phyloP scores from a whole-genome alignment of 2,329 filamentous ascomycete genomes.

The Colletotrichum endophyticum region DNA sequence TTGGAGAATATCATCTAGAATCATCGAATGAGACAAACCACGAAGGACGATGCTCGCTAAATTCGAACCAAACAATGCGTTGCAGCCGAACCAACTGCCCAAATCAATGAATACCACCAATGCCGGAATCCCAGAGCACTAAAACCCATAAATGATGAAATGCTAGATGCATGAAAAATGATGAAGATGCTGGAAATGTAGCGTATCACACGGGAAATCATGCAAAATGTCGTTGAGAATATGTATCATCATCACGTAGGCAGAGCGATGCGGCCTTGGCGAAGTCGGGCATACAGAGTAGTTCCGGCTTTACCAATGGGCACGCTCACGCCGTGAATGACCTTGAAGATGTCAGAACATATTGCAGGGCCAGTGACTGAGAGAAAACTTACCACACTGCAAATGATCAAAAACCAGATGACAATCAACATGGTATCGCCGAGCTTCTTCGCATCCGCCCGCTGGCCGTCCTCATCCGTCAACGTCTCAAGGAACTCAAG shows the following conservation, averaged over 20 bases:
- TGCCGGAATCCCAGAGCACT: rapidly evolving
- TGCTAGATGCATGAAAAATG: not conserved
- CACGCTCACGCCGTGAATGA: not conserved
- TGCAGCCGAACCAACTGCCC: not conserved
- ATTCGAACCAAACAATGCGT: not conserved
- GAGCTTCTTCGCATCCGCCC: not conserved
- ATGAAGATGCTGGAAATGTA: not conserved
- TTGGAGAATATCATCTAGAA: not conserved
- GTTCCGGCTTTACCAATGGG: not conserved
- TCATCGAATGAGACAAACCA: rapidly evolving
- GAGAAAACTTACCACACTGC: not conserved
- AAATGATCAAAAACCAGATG: not conserved
- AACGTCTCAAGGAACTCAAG: not conserved
- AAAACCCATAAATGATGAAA: rapidly evolving
- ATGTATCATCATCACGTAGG: not conserved
- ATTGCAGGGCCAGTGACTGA: rapidly evolving
- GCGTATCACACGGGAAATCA: not conserved
- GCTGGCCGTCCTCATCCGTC: not conserved
- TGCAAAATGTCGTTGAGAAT: not conserved
- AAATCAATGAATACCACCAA: not conserved
- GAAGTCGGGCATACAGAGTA: not conserved
- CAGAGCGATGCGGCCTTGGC: not conserved
- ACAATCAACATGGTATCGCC: not conserved
- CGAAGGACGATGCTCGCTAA: not conserved
- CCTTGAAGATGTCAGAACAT: not conserved